These are phyloP conservation scores for Suhomyces bribrorum DNA, from an alignment of 1,139 yeast genomes.

Conservation along the genomic window DNA sequence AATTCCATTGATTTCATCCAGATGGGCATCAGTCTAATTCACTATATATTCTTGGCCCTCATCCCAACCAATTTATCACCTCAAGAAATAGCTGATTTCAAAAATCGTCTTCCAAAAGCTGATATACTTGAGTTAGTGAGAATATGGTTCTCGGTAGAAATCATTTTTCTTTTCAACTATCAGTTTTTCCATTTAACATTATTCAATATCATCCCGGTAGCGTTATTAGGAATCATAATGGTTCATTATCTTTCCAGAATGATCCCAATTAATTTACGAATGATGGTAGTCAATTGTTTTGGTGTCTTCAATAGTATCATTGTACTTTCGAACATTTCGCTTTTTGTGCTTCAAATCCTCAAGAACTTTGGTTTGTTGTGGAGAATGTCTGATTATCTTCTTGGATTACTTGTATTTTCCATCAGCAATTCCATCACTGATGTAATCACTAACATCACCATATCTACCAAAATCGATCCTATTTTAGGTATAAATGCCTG, in stretches of 20 bases:
- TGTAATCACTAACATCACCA: constrained; percentile 41
- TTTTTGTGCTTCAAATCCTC: constrained; percentile 29
- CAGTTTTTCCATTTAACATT: constrained; percentile 18
- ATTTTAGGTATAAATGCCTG: constrained; percentile 44
- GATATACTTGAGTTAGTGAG: constrained; percentile 1
- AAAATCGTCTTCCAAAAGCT: not conserved
- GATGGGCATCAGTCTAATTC: constrained; percentile 18
- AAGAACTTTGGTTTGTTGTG: constrained; percentile 43
- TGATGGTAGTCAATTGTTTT: constrained; percentile 17
- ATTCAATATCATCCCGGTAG: constrained; percentile 14
- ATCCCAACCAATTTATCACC: constrained; percentile 22
- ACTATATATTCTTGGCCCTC: constrained; percentile 21
- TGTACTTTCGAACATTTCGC: constrained; percentile 32
- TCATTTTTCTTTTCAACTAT: constrained; percentile 21
- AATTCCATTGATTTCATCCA: constrained; percentile 14
- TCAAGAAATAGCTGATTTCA: constrained; percentile 7
- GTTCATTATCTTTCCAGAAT: constrained; percentile 3
- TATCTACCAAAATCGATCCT: constrained; percentile 37
- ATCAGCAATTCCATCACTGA: constrained; percentile 45
- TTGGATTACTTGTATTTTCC: constrained; percentile 44
- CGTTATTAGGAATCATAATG: constrained; percentile 9
- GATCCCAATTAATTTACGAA: constrained; percentile 3
- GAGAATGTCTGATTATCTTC: constrained; percentile 39
- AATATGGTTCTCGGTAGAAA: constrained; percentile 25
- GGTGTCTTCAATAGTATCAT: constrained; percentile 33